Evolutionary conservation across 2,329 filamentous ascomycete genomes (phyloP), one percentile per base, ranked within the genome.

Genomic region (Fusarium pseudocircinatum): DNA sequence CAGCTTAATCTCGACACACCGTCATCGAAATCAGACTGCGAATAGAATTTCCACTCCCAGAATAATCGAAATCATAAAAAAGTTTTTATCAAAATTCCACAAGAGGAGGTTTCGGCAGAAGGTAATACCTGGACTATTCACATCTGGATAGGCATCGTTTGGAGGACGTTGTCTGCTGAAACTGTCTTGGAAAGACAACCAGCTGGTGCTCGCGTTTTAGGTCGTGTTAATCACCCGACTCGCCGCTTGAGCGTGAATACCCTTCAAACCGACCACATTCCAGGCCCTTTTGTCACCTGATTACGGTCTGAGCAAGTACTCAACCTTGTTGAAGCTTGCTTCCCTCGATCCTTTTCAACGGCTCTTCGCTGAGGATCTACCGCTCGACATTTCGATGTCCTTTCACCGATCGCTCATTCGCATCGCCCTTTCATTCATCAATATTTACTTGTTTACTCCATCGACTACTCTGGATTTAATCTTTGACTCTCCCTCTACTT

Each of bases 11-110:
- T 71, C 70, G 64, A 69, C 30, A 62, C 65, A 47, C 47, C 44
- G 66, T 62, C 67, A 66, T 74, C 68, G 52, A 70, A 68, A 73
- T 68, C 75, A 77, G 67, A 77, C 73, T 50, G 59, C 73, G 58
- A 78, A 75, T 60, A 69, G 61, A 76, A 70, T 69, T 74, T 72
- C 34, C 59, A 42, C 58, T 64, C 42, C 70, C 73, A 71, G 69
- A 75, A 76, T 73, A 74, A 75, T 76, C 77, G 78, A 71, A 77
- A 77, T 77, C 49, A 43, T 37, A 30, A 73, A 70, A 72, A 63
- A 13, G n/a, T 32, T 22, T 18, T 37, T 43, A 59, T 9, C 67
- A 70, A 77, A 79, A 75, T 77, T 65, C 72, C 73, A 52, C 73
- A 69, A 74, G 73, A 74, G 67, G 61, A 75, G 54, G 58, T 36